phyloP scores from a whole-genome alignment of 345 rosid species.

The Ailanthus altissimus region DNA sequence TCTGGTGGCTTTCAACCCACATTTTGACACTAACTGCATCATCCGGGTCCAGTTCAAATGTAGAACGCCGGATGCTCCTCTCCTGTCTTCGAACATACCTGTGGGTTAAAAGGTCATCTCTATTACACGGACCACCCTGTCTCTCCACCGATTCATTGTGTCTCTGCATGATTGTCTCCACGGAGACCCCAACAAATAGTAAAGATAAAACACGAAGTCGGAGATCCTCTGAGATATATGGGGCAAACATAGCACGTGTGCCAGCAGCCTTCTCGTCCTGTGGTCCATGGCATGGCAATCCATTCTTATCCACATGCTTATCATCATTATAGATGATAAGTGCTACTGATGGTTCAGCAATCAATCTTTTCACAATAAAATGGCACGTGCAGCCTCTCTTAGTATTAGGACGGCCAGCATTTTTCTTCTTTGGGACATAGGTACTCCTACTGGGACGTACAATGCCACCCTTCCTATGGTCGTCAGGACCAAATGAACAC shows the following conservation, averaged over 20 bases:
- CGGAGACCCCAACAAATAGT: slow-evolving; percentile 87
- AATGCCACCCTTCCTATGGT: slow-evolving; percentile 81
- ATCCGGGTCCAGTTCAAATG: slow-evolving; percentile 75
- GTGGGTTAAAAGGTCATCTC: slow-evolving; percentile 89
- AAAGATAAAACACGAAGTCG: slow-evolving; percentile 86
- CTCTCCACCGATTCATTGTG: slow-evolving; percentile 91
- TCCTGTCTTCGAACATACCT: slow-evolving; percentile 91
- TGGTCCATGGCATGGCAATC: slow-evolving; percentile 91
- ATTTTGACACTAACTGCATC: slow-evolving; percentile 68
- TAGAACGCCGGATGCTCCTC: slow-evolving; percentile 84
- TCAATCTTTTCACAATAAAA: slow-evolving; percentile 92
- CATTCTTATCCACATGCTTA: slow-evolving; percentile 88
- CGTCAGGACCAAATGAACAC: slow-evolving; percentile 99
- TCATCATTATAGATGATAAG: slow-evolving; percentile 84
- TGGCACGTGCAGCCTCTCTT: slow-evolving; percentile 97
- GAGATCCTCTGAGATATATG: slow-evolving; percentile 95
- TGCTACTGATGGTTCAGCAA: slow-evolving; percentile 86
- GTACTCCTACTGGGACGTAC: slow-evolving; percentile 88
- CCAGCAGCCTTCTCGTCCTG: slow-evolving; percentile 96
- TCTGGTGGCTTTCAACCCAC: slow-evolving; percentile 94
- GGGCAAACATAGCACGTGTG: slow-evolving; percentile 96
- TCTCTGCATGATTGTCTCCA: slow-evolving; percentile 95
- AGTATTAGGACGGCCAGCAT: slow-evolving; percentile 92
- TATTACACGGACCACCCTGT: slow-evolving; percentile 84
- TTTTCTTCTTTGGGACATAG: slow-evolving; percentile 77